Percentiles rank a stretch among this genome's conserved stretches.
Conservation (phyloP, 129 eudicot species). For the carrot (Daucus carota) region DNA sequence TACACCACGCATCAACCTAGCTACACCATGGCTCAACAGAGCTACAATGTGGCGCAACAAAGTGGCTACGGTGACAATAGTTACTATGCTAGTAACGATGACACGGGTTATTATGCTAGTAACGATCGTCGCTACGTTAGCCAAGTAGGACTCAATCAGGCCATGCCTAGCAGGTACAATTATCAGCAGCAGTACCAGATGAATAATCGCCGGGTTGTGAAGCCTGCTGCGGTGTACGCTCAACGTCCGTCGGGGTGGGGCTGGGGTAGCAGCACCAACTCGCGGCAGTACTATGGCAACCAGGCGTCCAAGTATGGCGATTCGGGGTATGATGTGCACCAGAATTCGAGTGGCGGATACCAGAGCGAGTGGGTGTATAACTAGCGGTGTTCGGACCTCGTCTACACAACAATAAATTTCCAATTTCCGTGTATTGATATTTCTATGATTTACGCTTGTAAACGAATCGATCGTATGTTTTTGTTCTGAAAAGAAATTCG, state of each 20-base stretch:
- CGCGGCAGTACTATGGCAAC: not conserved
- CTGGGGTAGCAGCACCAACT: not conserved
- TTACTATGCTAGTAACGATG: not conserved
- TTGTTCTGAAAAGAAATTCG: not conserved
- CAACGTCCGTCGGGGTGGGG: not conserved
- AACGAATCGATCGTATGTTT: not conserved
- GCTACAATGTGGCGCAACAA: not conserved
- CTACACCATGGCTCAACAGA: not conserved
- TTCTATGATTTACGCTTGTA: not conserved
- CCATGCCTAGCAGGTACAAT: not conserved
- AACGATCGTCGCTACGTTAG: not conserved
- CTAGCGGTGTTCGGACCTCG: not conserved
- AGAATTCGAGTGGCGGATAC: not conserved
- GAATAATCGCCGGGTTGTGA: not conserved
- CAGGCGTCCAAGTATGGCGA: no score
- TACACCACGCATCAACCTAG: not conserved
- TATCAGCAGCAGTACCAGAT: not conserved
- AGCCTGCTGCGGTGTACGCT: not conserved
- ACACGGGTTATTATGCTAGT: not conserved
- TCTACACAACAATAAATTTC: no score
- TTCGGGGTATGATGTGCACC: not conserved
- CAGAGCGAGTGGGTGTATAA: not conserved
- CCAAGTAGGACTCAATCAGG: not conserved
- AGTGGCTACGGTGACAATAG: not conserved
- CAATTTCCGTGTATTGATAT: not conserved